Conservation (phyloP, 2,329 filamentous ascomycete genomes). For the Pseudocercospora vitis region DNA sequence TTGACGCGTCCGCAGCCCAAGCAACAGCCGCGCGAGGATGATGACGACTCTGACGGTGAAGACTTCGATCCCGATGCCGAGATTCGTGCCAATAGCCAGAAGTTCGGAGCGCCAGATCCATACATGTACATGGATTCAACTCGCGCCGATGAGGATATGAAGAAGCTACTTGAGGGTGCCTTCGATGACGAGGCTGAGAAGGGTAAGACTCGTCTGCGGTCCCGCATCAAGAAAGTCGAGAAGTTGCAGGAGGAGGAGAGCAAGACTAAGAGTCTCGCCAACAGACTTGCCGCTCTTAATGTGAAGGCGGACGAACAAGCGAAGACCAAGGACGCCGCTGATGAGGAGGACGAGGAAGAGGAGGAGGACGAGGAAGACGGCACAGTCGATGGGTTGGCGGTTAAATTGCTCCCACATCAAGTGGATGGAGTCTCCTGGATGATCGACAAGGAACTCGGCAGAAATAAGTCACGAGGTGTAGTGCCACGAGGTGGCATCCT, state of each 20-base stretch:
- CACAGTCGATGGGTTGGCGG: constrained; percentile 75
- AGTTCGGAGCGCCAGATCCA: constrained; percentile 56
- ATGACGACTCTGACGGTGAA: constrained; percentile 40
- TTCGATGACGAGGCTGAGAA: constrained; percentile 71
- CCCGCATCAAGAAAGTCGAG: constrained; percentile 46
- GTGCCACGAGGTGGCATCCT: constrained; percentile 91
- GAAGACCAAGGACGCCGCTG: constrained; percentile 35
- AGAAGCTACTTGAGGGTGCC: constrained; percentile 77
- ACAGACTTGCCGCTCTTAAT: constrained; percentile 46
- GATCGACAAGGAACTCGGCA: constrained; percentile 84
- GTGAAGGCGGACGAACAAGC: constrained; percentile 50
- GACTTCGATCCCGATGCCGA: constrained; percentile 51
- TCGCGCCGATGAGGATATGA: constrained; percentile 74
- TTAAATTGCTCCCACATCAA: constrained; percentile 89
- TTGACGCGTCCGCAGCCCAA: constrained; percentile 40
- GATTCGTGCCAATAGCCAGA: constrained; percentile 47
- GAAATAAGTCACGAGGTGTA: constrained; percentile 73
- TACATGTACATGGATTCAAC: constrained; percentile 66
- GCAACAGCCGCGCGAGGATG: constrained; percentile 27
- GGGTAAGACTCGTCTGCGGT: constrained; percentile 45
- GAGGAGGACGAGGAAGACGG: constrained; percentile 58
- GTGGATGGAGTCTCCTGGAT: constrained; percentile 95
- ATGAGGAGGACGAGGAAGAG: constrained; percentile 42
- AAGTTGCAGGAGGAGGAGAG: constrained; percentile 34
- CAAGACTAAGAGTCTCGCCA: constrained; percentile 43